Conservation (phyloP, 305 asterid species). For the Fraxinus velutina region DNA sequence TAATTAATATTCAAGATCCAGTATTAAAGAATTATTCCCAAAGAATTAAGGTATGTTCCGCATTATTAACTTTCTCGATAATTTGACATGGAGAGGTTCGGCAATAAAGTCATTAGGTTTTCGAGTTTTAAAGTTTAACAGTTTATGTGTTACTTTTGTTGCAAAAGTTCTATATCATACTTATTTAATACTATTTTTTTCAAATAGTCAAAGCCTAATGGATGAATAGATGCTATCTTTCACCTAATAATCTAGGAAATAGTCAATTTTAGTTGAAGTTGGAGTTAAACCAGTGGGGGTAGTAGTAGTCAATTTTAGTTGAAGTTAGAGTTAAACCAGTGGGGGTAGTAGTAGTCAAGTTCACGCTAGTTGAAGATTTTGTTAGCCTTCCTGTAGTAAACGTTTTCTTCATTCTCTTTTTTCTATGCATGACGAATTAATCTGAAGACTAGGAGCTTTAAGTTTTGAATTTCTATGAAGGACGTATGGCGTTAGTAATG, state of each 20-base stretch:
- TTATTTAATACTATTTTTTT: not conserved
- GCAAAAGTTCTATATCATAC: not conserved
- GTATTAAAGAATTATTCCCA: no score
- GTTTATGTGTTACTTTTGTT: not conserved
- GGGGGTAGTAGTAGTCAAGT: not conserved
- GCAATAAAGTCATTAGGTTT: no score
- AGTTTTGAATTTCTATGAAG: not conserved
- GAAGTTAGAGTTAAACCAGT: not conserved
- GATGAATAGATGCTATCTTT: not conserved
- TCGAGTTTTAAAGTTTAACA: no score
- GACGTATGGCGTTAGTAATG: not conserved
- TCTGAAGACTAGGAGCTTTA: not conserved
- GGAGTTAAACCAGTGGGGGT: not conserved
- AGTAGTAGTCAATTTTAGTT: not conserved
- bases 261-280: not conserved
- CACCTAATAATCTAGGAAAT: not conserved
- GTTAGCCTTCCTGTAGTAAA: not conserved
- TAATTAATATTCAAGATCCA: no score
- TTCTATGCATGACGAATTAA: not conserved
- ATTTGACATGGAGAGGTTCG: no score
- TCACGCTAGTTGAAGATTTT: not conserved
- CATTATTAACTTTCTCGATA: no score
- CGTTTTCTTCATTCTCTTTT: not conserved
- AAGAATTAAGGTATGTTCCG: no score
- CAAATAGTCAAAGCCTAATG: not conserved